A percentile compares a stretch with the other conserved stretches of the same genome.
Conservation (phyloP, 257 asterid genomes). For the Prunella vulgaris region DNA sequence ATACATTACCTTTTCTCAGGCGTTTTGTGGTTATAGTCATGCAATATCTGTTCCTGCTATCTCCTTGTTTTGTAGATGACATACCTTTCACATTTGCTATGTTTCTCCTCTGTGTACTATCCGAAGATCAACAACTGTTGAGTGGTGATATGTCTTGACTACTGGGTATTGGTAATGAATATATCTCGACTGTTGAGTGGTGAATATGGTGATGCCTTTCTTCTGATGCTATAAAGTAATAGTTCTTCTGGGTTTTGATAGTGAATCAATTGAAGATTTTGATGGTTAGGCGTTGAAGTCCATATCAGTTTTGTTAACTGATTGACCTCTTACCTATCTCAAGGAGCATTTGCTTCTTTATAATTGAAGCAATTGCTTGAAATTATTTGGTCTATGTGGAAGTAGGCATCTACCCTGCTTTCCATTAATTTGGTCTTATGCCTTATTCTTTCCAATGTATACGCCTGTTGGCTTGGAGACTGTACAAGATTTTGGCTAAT, state of each 20-base stretch:
- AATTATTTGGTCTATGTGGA: background rate
- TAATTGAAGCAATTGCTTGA: background rate
- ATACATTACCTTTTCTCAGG: background rate
- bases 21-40: background rate
- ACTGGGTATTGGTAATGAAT: background rate
- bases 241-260: background rate
- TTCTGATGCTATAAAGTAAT: background rate
- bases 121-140: background rate
- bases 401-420: background rate
- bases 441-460: background rate
- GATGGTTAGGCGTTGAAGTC: slow-evolving; percentile 5
- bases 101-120: background rate
- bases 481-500: background rate
- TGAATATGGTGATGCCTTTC: background rate
- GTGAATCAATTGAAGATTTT: background rate
- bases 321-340: background rate
- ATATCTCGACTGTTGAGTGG: background rate
- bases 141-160: background rate
- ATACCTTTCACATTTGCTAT: background rate
- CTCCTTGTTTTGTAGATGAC: background rate
- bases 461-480: background rate
- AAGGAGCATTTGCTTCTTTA: background rate
- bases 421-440: background rate
- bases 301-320: slow-evolving; percentile 5
- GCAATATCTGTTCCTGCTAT: background rate